Evolutionary conservation across 768 basidiomycete genomes (phyloP).

Genomic region (Filobasidium wieringae): DNA sequence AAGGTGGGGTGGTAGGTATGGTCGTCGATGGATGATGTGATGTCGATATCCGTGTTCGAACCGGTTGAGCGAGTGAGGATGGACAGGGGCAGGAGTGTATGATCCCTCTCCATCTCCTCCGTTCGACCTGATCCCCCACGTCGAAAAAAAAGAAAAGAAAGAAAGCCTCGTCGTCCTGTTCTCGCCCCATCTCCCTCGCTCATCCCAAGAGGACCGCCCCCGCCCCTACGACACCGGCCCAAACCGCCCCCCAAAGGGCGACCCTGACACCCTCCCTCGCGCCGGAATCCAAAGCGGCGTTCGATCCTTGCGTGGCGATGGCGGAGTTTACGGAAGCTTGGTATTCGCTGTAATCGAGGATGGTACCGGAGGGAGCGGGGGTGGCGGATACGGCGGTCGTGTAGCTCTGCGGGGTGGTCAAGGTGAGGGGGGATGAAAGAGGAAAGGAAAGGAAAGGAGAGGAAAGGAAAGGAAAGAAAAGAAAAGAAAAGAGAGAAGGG

Average conservation of each 20-base stretch:
- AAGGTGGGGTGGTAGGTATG: background rate
- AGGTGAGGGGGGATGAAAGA: background rate
- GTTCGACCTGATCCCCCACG: background rate
- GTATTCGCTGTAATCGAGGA: constrained; percentile 5
- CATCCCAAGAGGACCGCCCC: background rate
- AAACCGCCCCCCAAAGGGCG: background rate
- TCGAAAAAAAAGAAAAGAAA: too few species aligned
- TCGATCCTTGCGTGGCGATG: background rate
- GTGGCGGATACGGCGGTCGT: constrained; percentile 2
- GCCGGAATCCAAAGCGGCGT: background rate
- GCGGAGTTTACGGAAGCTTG: constrained; percentile 2
- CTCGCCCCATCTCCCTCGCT: background rate
- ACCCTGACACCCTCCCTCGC: background rate
- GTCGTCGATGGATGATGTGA: background rate
- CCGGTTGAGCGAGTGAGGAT: background rate
- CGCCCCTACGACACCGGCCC: background rate
- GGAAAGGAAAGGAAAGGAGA: background rate
- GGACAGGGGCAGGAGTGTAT: background rate
- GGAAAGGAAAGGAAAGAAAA: background rate
- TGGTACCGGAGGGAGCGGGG: constrained; percentile 4
- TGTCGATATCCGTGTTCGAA: background rate
- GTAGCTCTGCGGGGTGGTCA: background rate
- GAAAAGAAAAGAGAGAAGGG: too few species aligned
- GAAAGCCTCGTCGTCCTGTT: too few species aligned
- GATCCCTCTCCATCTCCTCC: background rate